These are phyloP conservation scores for Lactifluus hygrophoroides DNA, from an alignment of 768 basidiomycete genomes.

Conservation along the genomic window DNA sequence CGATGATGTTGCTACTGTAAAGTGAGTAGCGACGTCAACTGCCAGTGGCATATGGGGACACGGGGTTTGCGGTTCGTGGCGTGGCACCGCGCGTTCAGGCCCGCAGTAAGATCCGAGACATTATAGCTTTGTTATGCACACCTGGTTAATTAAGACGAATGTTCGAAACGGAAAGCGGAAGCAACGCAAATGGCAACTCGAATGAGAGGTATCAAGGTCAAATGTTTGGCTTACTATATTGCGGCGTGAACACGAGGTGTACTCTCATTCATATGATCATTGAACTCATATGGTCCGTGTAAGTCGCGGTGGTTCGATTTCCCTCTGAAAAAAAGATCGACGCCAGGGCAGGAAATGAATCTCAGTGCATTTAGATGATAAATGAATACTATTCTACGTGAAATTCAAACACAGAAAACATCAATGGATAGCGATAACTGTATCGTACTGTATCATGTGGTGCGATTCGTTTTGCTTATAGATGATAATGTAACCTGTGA, in stretches of 20 bases:
- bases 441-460: background rate
- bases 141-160: too few species aligned
- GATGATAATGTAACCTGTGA: background rate
- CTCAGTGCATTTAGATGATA: background rate
- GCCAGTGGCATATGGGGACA: too few species aligned
- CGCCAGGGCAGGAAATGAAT: background rate
- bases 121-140: too few species aligned
- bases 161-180: too few species aligned
- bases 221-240: background rate
- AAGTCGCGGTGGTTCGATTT: too few species aligned
- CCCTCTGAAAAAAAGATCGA: background rate
- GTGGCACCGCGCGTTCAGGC: background rate
- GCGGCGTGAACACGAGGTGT: background rate
- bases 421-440: background rate
- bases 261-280: too few species aligned
- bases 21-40: too few species aligned
- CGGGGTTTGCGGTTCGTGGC: too few species aligned
- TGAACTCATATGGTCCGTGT: too few species aligned
- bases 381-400: background rate
- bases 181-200: background rate
- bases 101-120: background rate
- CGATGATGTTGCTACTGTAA: too few species aligned
- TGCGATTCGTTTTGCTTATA: background rate
- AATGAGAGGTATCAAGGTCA: background rate
- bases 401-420: background rate